These are phyloP conservation scores for Cystofilobasidium ferigula DNA, from an alignment of 768 basidiomycete genomes.

Conservation along the genomic window DNA sequence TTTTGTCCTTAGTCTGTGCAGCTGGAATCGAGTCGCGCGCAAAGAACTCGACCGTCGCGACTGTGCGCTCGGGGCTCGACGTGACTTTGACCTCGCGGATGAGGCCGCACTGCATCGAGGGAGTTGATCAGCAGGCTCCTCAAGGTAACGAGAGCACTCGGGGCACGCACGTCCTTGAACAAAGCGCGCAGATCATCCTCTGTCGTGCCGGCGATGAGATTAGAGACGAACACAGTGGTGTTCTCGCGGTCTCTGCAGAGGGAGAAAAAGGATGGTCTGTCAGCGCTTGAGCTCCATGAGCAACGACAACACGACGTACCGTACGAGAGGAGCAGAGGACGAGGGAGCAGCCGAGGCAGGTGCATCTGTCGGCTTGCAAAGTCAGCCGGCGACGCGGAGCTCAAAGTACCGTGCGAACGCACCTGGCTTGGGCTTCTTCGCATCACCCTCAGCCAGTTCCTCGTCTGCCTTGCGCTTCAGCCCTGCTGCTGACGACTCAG, in stretches of 20 bases:
- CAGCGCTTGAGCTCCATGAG: background rate
- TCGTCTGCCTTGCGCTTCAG: constrained; percentile 49
- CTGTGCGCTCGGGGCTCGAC: constrained; percentile 41
- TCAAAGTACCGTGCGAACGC: background rate
- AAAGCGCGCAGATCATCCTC: constrained; percentile 59
- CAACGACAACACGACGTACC: constrained; percentile 8
- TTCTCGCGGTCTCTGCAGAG: constrained; percentile 79
- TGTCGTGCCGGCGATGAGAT: constrained; percentile 49
- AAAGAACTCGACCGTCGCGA: constrained; percentile 79
- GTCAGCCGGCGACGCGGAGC: background rate
- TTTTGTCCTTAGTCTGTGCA: constrained; percentile 90
- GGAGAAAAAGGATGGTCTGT: background rate
- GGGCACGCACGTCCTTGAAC: constrained; percentile 73
- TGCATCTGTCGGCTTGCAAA: background rate
- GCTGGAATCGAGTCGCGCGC: constrained; percentile 65
- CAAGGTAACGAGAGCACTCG: no score
- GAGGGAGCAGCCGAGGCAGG: no score
- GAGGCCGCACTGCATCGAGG: constrained; percentile 59
- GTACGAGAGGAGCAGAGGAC: constrained; percentile 4
- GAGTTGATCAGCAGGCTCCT: no score
- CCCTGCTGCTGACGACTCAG: constrained; percentile 40
- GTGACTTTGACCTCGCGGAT: constrained; percentile 71
- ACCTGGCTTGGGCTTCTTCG: constrained; percentile 23
- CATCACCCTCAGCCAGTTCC: constrained; percentile 43
- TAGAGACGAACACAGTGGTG: constrained; percentile 74